These are phyloP conservation scores for Rhizodiscina lignyota DNA, from an alignment of 495 filamentous ascomycete genomes.

Conservation along the genomic window DNA sequence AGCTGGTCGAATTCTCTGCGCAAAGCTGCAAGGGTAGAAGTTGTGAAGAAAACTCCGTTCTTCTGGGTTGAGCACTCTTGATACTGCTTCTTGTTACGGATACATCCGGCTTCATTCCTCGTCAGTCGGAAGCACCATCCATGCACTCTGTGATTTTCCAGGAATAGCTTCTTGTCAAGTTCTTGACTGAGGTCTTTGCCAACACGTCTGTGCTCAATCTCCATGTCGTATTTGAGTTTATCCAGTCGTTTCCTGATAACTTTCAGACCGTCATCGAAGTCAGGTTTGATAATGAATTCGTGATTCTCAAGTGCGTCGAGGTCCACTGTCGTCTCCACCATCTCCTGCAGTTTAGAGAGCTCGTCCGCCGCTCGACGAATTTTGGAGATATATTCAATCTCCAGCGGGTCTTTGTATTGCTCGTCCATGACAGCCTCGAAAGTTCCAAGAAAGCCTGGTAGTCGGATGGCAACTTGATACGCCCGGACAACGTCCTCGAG, in stretches of 20 bases:
- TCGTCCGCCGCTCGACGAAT: constrained; percentile 57
- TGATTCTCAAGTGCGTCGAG: constrained; percentile 91
- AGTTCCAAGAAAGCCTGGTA: constrained; percentile 79
- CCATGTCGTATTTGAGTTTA: constrained; percentile 67
- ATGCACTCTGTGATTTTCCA: constrained; percentile 89
- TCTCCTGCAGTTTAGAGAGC: constrained; percentile 77
- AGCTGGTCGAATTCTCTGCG: constrained; percentile 89
- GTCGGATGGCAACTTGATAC: constrained; percentile 83
- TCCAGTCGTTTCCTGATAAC: constrained; percentile 85
- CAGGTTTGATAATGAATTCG: constrained; percentile 97
- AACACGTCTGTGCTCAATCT: constrained; percentile 60
- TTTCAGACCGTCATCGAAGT: constrained; percentile 82
- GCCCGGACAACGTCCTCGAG: constrained; percentile 90
- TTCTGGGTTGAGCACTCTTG: constrained; percentile 97
- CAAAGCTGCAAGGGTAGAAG: constrained; percentile 59
- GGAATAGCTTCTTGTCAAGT: constrained; percentile 92
- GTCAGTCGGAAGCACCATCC: constrained; percentile 96
- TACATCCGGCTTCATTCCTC: constrained; percentile 67
- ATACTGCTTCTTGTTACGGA: constrained; percentile 78
- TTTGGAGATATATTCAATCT: constrained; percentile 76
- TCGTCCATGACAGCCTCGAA: constrained; percentile 94
- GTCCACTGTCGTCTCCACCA: constrained; percentile 98
- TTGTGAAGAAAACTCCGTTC: constrained; percentile 98
- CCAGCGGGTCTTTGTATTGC: constrained; percentile 71
- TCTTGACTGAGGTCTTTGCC: constrained; percentile 80